Base-by-base conservation (phyloP, 495 filamentous ascomycete species). In the Copromyces sp. region DNA sequence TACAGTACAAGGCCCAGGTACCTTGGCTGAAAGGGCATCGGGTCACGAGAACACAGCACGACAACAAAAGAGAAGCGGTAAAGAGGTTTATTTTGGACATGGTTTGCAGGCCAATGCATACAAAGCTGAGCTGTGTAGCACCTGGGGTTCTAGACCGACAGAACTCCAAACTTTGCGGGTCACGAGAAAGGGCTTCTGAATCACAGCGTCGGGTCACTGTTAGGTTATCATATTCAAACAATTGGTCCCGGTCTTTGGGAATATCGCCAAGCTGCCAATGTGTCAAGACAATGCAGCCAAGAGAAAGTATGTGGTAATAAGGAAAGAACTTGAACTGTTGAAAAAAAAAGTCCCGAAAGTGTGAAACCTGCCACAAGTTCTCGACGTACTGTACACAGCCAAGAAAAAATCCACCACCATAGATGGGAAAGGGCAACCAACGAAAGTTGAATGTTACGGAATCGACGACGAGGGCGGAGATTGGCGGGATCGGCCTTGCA, bases 401-500 rank as follows among this genome's bases (percentile, higher is more conserved):
- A 61, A 61, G 53, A 61, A n/a, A 53, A 53, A 53, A 12, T n/a
- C 39, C 39, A 38, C 45, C n/a, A 35, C 20, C 12, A 24, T 68
- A 72, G 20, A 12, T 37, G 38, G 20, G 68, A 73, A 68, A 41
- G 65, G 68, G 73, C 69, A 69, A 39, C 42, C 42, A 68, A 12
- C 20, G 6, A 29, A 40, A 61, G 40, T 39, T 47, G 24, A 38
- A 39, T 24, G 45, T 14, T 17, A 61, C 40, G 35, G 8, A 37
- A 42, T 41, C 68, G 41, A 32, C n/a, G 45, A 53, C 70, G 68
- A 53, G 69, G 59, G 39, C 73, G 70, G 73, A 69, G 65, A 53
- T 68, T 70, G 72, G 72, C 45, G 44, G 72, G 68, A 74, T 74
- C 73, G 69, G 41, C 69, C 73, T 41, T 71, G 69, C 73, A 72